Evolutionary conservation across 495 filamentous ascomycete species (phyloP).

Genomic region (Xylaria acuta): DNA sequence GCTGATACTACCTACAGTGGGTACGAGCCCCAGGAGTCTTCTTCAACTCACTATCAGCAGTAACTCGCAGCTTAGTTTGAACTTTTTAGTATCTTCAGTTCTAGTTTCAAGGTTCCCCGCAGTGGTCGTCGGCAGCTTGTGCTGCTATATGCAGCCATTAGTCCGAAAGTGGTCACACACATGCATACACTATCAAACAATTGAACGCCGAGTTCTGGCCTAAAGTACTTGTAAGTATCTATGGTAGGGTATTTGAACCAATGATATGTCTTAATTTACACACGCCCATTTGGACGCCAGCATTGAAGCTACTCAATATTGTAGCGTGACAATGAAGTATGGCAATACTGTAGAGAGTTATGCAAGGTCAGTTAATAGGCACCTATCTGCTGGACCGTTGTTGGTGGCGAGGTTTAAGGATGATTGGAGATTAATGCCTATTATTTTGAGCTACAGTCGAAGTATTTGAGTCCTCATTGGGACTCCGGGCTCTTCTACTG

Average conservation of each 20-base stretch:
- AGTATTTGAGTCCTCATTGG: too few species aligned
- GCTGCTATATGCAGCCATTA: background rate
- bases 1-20: too few species aligned
- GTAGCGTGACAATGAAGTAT: background rate
- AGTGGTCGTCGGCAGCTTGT: background rate
- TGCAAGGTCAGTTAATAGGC: background rate
- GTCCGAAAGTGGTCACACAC: slow-evolving; percentile 17
- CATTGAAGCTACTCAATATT: background rate
- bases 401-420: background rate
- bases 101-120: slow-evolving; percentile 18
- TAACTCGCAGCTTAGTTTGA: background rate
- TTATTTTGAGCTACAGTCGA: too few species aligned
- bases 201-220: too few species aligned
- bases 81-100: background rate
- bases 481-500: too few species aligned
- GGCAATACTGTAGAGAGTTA: background rate
- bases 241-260: background rate
- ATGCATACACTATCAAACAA: background rate
- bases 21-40: too few species aligned
- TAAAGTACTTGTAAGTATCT: too few species aligned
- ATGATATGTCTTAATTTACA: background rate
- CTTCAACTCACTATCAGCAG: too few species aligned
- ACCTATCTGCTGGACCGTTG: background rate
- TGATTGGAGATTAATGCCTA: background rate
- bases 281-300: background rate